phyloP scores from a whole-genome alignment of 257 asterid genomes.

The Nicotiana obtusifolia region DNA sequence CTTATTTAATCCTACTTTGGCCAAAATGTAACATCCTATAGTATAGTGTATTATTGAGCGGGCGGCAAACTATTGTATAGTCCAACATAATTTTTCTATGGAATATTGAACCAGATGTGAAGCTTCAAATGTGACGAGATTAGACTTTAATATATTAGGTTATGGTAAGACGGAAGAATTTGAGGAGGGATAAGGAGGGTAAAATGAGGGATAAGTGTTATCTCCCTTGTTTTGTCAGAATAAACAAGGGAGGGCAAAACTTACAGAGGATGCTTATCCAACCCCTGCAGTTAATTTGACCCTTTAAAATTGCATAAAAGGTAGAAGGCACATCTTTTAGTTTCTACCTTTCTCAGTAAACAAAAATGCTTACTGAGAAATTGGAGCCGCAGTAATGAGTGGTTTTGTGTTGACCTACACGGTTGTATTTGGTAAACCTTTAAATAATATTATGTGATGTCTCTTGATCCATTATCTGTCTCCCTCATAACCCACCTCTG shows the following conservation, averaged over 20 bases:
- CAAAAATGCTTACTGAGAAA: not conserved
- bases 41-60: not conserved
- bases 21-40: not conserved
- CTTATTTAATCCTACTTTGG: not conserved
- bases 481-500: not conserved
- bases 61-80: not conserved
- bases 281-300: not conserved
- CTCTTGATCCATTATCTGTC: conserved; percentile 1
- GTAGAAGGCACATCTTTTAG: not conserved
- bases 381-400: not conserved
- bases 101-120: not conserved
- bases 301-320: not conserved
- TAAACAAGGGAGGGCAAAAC: not conserved
- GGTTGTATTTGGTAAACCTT: not conserved
- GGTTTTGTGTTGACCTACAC: not conserved
- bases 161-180: not conserved
- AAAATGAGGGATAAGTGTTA: not conserved
- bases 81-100: not conserved
- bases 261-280: not conserved
- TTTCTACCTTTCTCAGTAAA: not conserved
- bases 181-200: not conserved
- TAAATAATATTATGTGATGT: not conserved
- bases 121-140: not conserved
- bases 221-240: not conserved
- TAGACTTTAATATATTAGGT: not conserved